These are phyloP conservation scores for Pichia cactophila DNA, from an alignment of 1,139 yeast species.

Conservation along the genomic window DNA sequence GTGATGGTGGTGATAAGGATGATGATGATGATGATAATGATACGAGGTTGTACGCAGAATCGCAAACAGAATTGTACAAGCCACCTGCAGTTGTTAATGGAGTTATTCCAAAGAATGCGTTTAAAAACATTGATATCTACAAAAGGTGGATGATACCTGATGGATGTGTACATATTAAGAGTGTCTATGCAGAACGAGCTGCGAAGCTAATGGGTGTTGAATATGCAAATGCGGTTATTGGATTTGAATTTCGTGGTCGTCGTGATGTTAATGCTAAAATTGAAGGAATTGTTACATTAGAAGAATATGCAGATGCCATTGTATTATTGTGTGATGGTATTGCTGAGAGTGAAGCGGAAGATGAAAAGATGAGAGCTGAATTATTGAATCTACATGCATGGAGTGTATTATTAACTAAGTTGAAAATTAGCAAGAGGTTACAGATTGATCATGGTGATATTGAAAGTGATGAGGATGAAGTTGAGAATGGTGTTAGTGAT, in stretches of 20 bases:
- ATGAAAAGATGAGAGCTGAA: conserved; percentile 38
- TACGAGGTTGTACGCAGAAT: conserved; percentile 60
- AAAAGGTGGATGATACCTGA: conserved; percentile 73
- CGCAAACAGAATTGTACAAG: conserved; percentile 62
- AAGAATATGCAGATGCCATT: conserved; percentile 60
- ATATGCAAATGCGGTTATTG: conserved; percentile 80
- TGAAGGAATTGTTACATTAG: conserved; percentile 71
- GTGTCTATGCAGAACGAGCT: conserved; percentile 55
- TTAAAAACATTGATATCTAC: conserved; percentile 78
- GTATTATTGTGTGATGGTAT: conserved; percentile 48
- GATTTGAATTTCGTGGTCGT: conserved; percentile 61
- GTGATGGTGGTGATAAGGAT: conserved; percentile 37
- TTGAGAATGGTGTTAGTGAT: conserved; percentile 13
- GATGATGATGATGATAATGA: conserved; percentile 44
- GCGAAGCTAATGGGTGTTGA: conserved; percentile 66
- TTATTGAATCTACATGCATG: conserved; percentile 58
- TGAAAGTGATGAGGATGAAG: conserved; percentile 16
- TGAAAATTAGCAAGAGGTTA: conserved; percentile 64
- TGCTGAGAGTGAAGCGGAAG: conserved; percentile 45
- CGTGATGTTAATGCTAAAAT: conserved; percentile 55
- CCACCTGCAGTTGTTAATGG: conserved; percentile 68
- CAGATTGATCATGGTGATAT: conserved; percentile 60
- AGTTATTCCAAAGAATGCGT: conserved; percentile 62
- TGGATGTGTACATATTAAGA: conserved; percentile 60
- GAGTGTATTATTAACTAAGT: conserved; percentile 63